Evolutionary conservation across 1,284 basidiomycete genomes (phyloP), one percentile per base, ranked within the genome.

Genomic region (Melanopsichium pennsylvanicum): DNA sequence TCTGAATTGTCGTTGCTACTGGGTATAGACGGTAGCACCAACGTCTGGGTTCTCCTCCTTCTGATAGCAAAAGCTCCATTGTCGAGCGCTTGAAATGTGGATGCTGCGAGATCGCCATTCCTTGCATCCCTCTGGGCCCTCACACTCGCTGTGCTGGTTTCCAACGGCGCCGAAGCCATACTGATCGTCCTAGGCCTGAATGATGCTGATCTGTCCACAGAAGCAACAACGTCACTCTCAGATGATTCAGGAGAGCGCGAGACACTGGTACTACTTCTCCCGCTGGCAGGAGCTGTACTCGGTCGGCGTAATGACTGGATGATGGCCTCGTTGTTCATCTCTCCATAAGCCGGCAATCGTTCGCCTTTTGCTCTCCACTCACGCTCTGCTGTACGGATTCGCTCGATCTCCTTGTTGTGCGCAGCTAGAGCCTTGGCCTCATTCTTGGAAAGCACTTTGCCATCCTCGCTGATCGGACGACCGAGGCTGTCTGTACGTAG

Each of bases 361-460:
- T 70, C 68, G 2, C 68, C 68, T 23, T 55, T 43, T 9, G 63
- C 52, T 1, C 68, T 35, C 68, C 68, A 70, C 40, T 70, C 68
- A 19, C 58, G 48, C 34, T 70, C 68, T 4, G 62, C 68, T 9
- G 68, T 70, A 11, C 56, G 38, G 23, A 70, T 70, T 25, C 68
- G 57, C 27, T 66, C 31, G 26, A 70, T 57, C 47, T 70, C 68
- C 42, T 54, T 41, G 15, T 70, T 41, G 40, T 70, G 68, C 2
- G 57, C 62, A 1, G 38, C 58, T 3, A 70, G 51, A 15, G 68
- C 68, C 31, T 50, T 61, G 18, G 68, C 68, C 37, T 70, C 45
- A 51, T 70, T 70, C 38, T 58, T 55, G 42, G 47, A 58, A 4
- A 70, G 44, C 3, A 45, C 35, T 27, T 67, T 66, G 46, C 68